Evolutionary conservation across 805 yeast species (phyloP).

Genomic region (Wickerhamiella australiensis): DNA sequence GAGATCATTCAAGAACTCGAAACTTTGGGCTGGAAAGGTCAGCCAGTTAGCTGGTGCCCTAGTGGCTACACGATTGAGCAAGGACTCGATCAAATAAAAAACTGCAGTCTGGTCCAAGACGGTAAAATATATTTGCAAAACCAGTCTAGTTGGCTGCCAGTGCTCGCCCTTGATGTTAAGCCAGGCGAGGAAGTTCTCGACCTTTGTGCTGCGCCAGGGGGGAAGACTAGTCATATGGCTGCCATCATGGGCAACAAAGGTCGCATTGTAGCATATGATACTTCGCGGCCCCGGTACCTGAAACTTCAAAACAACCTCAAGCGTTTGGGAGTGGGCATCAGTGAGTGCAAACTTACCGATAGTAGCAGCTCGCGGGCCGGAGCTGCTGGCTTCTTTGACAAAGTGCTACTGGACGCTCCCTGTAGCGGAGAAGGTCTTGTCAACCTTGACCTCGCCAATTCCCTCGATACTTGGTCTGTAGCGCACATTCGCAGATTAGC

Average conservation of each 20-base stretch:
- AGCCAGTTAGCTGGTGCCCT: conserved; percentile 8
- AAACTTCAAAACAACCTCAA: conserved; percentile 56
- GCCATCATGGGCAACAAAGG: conserved; percentile 35
- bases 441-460: conserved; percentile 50
- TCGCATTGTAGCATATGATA: conserved; percentile 23
- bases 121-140: conserved; percentile 9
- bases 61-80: conserved; percentile 6
- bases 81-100: conserved; percentile 6
- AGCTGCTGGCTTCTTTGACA: conserved; percentile 47
- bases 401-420: conserved; percentile 48
- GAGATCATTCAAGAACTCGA: conserved; percentile 1
- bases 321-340: conserved; percentile 59
- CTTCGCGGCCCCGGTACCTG: conserved; percentile 77
- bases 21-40: conserved; percentile 8
- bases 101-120: conserved; percentile 3
- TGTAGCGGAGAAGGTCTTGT: conserved; percentile 62
- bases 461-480: conserved; percentile 11
- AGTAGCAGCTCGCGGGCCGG: conserved; percentile 2
- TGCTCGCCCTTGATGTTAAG: conserved; percentile 6
- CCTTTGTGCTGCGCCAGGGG: conserved; percentile 97
- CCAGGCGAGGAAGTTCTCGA: conserved; percentile 36
- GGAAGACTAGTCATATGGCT: conserved; percentile 88
- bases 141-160: conserved; percentile 12
- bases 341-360: conserved; percentile 37
- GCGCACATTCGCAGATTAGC: conserved; percentile 9